Percentiles rank a stretch among this genome's conserved stretches.
Evolutionary conservation across 768 basidiomycete genomes (phyloP).

Genomic region (Psilocybe subaeruginosa): DNA sequence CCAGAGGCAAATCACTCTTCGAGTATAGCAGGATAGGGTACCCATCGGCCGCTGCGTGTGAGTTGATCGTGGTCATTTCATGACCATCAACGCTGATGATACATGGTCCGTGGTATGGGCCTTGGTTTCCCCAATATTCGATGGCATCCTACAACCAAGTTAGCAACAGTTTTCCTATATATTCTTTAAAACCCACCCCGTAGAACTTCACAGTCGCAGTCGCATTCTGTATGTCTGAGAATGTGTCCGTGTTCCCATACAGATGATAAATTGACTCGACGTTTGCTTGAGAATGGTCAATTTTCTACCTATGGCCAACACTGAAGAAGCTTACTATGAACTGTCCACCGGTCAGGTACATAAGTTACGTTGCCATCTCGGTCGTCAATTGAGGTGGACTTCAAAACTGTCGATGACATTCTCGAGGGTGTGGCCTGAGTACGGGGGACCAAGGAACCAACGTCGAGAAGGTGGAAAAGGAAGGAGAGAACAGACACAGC

Average conservation of each 20-base stretch:
- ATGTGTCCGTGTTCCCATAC: slow-evolving; percentile 1
- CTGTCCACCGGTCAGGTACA: neutral
- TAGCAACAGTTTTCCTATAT: neutral
- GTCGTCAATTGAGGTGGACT: neutral
- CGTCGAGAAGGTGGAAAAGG: neutral
- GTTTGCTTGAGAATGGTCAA: neutral
- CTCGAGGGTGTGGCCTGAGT: too few relatives aligned
- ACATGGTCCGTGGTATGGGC: slow-evolving; percentile 1
- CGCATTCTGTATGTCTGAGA: neutral
- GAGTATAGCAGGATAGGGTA: neutral
- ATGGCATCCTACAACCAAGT: neutral
- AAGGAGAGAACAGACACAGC: neutral
- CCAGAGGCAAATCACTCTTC: neutral
- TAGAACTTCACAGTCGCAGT: slow-evolving; percentile 4
- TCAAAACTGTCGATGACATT: neutral
- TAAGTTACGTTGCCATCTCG: slow-evolving; percentile 1
- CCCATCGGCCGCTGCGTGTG: neutral
- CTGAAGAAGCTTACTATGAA: neutral
- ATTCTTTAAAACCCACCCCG: neutral
- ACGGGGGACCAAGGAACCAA: neutral
- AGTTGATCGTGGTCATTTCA: slow-evolving; percentile 3
- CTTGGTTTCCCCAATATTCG: slow-evolving; percentile 6
- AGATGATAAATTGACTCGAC: slow-evolving; percentile 2
- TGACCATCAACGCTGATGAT: neutral
- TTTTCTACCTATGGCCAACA: neutral